Evolutionary conservation across 345 rosid genomes (phyloP).

Genomic region (Punica granatum): DNA sequence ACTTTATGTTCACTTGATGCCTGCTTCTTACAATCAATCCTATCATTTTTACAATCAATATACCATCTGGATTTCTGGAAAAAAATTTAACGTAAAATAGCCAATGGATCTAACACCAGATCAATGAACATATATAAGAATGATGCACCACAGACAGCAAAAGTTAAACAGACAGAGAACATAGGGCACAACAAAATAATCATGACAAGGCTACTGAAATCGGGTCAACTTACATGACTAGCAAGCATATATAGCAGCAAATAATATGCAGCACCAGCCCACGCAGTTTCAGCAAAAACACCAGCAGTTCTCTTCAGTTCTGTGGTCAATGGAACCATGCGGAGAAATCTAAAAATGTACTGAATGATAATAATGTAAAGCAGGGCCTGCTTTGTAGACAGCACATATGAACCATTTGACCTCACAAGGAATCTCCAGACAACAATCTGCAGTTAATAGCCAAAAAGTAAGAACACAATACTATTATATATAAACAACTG

Average conservation of each 20-base stretch:
- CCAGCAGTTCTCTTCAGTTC: constrained; percentile 95
- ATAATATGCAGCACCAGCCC: constrained; percentile 99
- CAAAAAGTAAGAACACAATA: constrained; percentile 5
- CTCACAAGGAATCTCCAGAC: constrained; percentile 77
- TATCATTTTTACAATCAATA: neutral
- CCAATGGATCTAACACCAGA: neutral
- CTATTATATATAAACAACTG: neutral
- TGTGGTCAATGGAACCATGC: constrained; percentile 63
- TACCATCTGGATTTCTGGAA: neutral
- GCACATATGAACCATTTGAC: constrained; percentile 66
- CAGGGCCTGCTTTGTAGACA: constrained; percentile 70
- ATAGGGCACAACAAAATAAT: constrained; percentile 4
- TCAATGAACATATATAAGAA: neutral
- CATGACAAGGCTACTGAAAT: neutral
- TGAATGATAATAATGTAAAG: constrained; percentile 59
- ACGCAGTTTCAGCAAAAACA: constrained; percentile 91
- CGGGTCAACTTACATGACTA: constrained; percentile 71
- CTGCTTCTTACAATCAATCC: neutral
- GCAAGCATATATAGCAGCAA: constrained; percentile 93
- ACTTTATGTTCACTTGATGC: neutral
- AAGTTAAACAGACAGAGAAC: no score
- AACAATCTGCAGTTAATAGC: constrained; percentile 45
- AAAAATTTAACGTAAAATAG: neutral
- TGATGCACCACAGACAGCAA: neutral
- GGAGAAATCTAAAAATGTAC: constrained; percentile 61